Conservation (phyloP, 331 rosid species). For the Saraca asoca region DNA sequence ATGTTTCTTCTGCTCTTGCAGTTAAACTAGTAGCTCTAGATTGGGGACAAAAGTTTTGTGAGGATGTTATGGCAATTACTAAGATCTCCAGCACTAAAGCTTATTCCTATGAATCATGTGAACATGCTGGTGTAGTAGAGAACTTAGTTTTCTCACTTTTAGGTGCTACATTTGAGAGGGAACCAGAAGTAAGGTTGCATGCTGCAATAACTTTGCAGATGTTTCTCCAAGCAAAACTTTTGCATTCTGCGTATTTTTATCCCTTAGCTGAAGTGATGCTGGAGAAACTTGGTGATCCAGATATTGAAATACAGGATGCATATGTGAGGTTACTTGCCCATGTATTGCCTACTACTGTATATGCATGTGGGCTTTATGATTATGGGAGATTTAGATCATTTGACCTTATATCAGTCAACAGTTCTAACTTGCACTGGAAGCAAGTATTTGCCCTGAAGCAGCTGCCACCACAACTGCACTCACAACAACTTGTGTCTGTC, state of each 20-base stretch:
- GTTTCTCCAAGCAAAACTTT: conserved; percentile 78
- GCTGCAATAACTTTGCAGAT: conserved; percentile 73
- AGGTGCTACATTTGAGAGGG: conserved; percentile 76
- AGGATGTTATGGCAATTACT: conserved; percentile 58
- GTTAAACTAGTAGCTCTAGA: conserved; percentile 68
- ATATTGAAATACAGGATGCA: conserved; percentile 61
- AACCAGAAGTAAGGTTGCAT: conserved; percentile 77
- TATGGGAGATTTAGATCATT: conserved; percentile 54
- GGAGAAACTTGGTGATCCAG: conserved; percentile 94
- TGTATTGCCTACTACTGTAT: conserved; percentile 75
- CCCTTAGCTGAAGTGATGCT: conserved; percentile 72
- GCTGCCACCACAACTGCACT: conserved; percentile 71
- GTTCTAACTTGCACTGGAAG: conserved; percentile 82
- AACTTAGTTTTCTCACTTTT: conserved; percentile 68
- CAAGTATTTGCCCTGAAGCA: conserved; percentile 88
- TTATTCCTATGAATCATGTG: conserved; percentile 50
- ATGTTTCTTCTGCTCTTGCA: conserved; percentile 71
- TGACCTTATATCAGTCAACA: conserved; percentile 47
- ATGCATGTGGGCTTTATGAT: conserved; percentile 76
- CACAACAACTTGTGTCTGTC: conserved; percentile 85
- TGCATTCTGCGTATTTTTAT: conserved; percentile 70
- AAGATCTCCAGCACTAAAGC: conserved; percentile 41
- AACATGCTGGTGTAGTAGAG: conserved; percentile 54
- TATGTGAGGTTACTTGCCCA: conserved; percentile 65
- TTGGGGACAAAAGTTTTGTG: conserved; percentile 73